Base-by-base conservation (phyloP, 2,329 filamentous ascomycete species). In the Metarhizium guizhouense region DNA sequence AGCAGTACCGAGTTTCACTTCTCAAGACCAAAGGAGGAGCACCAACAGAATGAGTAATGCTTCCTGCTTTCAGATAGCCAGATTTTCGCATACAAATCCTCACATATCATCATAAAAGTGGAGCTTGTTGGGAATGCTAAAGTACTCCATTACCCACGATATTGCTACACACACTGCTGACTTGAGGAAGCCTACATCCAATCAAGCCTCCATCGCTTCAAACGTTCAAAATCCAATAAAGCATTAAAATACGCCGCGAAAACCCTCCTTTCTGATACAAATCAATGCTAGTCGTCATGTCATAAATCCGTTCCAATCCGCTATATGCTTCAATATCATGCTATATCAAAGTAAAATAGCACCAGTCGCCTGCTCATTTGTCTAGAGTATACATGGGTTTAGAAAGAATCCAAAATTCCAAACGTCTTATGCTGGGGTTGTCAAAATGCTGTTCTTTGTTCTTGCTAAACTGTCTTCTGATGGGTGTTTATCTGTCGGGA, bases 401-500 rank as follows among this genome's bases (percentile, higher is more conserved):
- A 14, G 29, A 18, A 25, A 38, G 36, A 47, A 53, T 25, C 2
- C 7, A 25, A 32, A 32, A 45, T 34, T 14, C 38, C 34, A 51
- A 42, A 18, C 20, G 34, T 51, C 49, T 32, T 49, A 29, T 48
- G 51, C 29, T 18, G 30, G 50, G 16, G 30, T 54, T 49, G 29
- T 14, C 18, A 25, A 10, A 45, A 54, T 57, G 29, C 40, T 54
- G 53, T 56, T 45, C 40, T 20, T 47, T 38, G 13, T 47, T 20
- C 32, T 42, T 43, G 38, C 45, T 49, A 30, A 45, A 45, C 36
- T 14, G 45, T 14, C 8, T 47, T 47, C n/a, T 60, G 34, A 59
- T 30, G 29, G 47, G 20, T 51, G 38, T 48, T 53, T 49, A 30
- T 57, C 58, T 60, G 61, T 62, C 61, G 62, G 61, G 38, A 57